Base-by-base conservation (phyloP, 1,139 yeast genomes). In the Kodamaea sp. region DNA sequence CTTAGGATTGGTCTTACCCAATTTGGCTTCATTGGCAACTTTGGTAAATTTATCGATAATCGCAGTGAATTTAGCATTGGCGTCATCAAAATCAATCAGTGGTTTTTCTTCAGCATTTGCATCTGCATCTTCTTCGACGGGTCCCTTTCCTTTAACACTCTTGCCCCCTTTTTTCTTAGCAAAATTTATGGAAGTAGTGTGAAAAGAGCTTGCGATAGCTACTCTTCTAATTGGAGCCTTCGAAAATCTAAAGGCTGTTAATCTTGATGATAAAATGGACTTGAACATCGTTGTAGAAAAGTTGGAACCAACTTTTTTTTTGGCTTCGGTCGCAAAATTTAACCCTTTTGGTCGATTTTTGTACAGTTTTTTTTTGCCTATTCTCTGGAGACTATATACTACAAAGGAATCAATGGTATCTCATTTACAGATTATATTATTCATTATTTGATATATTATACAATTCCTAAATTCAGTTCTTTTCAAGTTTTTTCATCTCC, bases 1-100 rank as follows among this genome's bases (percentile, higher is more conserved):
- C 27, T 69, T 67, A 1, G 90, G 82, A 47, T 80, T 81, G 4
- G 86, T 69, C 41, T 75, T 77, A 2, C 94, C 95, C 52, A 81
- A 66, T 52, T 81, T 84, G 37, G 79, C 65, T 44, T 81, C 88
- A 35, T 73, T 74, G 25, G 83, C 67, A 37, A 68, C 70, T 47
- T 79, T 79, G 40, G 71, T 63, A 55, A 81, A 85, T 36, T 62
- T 59, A 2, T 73, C 78, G 7, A 84, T 45, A 0, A 82, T 64
- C 2, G 60, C 57, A 26, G 75, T 70, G 51, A 79, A 81, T 39
- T 70, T 67, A 3, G 54, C 40, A 30, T 73, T 76, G 7, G 78
- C 68, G 35, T 67, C 65, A 34, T 63, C 54, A 37, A 75, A 51
- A 52, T 71, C 67, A 20, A 70, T 57, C 25, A 54, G 52, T 9